A percentile compares a stretch with the other conserved stretches of the same genome.
Conservation (phyloP, 306 rosid genomes). For the Clitoria ternatea region DNA sequence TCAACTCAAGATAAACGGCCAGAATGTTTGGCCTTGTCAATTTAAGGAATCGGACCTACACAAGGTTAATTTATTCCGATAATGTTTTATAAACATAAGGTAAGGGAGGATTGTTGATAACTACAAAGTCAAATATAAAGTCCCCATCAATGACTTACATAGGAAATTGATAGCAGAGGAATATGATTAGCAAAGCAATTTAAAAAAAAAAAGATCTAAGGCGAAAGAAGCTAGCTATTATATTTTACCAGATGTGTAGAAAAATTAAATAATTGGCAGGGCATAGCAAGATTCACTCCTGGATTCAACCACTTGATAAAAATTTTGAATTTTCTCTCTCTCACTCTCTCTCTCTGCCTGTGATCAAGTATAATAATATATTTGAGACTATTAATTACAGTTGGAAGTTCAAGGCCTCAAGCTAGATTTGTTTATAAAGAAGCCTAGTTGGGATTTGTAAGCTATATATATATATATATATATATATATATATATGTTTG, state of each 20-base stretch:
- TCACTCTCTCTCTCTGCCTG: background rate
- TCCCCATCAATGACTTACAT: conserved; percentile 38
- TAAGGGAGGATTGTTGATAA: conserved; percentile 27
- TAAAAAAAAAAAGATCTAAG: background rate
- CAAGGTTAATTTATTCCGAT: conserved; percentile 22
- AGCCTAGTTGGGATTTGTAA: background rate
- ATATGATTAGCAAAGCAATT: conserved; percentile 12
- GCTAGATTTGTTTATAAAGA: conserved; percentile 2
- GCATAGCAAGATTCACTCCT: conserved; percentile 13
- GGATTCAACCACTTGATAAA: conserved; percentile 17
- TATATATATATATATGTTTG: background rate
- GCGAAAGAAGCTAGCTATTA: background rate
- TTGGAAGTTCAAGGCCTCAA: conserved; percentile 23
- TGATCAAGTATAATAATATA: background rate
- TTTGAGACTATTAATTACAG: conserved; percentile 6
- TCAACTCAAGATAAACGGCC: background rate
- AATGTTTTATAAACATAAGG: conserved; percentile 19
- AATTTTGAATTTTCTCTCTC: background rate
- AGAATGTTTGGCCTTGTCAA: conserved; percentile 5
- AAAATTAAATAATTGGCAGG: conserved; percentile 13
- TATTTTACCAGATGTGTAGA: conserved; percentile 5
- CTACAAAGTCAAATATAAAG: conserved; percentile 47
- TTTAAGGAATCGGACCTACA: conserved; percentile 27
- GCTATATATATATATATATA: background rate
- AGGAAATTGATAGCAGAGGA: background rate